Base-by-base conservation (phyloP, 306 rosid species). In the Potentilla sterilis region DNA sequence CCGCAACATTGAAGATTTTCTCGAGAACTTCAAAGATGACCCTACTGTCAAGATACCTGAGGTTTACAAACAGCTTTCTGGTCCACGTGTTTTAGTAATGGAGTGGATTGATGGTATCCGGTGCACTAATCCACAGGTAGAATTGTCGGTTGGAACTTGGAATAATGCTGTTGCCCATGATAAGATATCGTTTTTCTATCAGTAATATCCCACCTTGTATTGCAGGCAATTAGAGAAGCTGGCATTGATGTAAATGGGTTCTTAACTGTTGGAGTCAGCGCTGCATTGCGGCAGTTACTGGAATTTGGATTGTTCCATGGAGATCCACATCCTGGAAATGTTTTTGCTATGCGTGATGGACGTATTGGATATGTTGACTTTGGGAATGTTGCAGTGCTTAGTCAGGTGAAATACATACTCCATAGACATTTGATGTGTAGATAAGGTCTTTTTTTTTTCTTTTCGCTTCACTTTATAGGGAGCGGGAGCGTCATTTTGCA, bases 61-160 rank as follows among this genome's bases (percentile, higher is more conserved):
- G 82, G 97, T 84, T 70, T 96, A 96, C 88, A 92, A 87, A 82
- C 83, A 85, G 77, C 85, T 90, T 83, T 96, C 80, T 68, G 97
- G 99, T 76, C 49, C 88, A 47, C 97, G 93, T 49, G 99, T 96
- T 79, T 81, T 96, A 70, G 99, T 96, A 46, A 96, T 96, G 99
- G 99, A 96, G 83, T 96, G 98, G 99, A 96, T 96, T 78, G 99
- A 96, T 86, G 99, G 99, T 59, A 88, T 96, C 65, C 87, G 99
- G 82, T 89, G 99, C 86, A 96, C 99, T 72, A 83, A 96, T 52
- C 98, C 98, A 59, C 87, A 87, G 99, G 99, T 96, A 85, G 68
- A 84, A 44, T 81, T 78, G 75, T 68, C 77, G 67, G 69, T 58
- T 78, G 67, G 35, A 57, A 68, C 62, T 58, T 78, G 67, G 35